Base-by-base conservation (phyloP, 768 basidiomycete genomes). In the Agaricus subrufescens region DNA sequence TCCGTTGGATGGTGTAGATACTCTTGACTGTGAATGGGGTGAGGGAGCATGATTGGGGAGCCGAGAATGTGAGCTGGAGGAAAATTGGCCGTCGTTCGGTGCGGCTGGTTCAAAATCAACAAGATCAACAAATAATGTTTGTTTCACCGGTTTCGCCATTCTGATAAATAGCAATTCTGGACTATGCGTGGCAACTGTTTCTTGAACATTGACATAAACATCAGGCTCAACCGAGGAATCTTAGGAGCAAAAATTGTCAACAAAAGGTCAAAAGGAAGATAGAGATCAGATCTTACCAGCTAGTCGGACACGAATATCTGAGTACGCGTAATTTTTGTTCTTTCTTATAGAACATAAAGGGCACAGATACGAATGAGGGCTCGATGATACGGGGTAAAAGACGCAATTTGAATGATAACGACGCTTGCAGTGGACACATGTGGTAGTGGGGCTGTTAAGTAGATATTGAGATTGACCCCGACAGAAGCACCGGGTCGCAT, bases 401-500 rank as follows among this genome's bases (percentile, higher is more conserved):
- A 92, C 89, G 58, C 91, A 93, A 9, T 80, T 81, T 14, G 78
- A 79, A 62, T 93, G 91, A 61, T 91, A 92, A 14, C 75, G 69
- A 62, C 79, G 83, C 59, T 69, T 75, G 71, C 91, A 93, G 0
- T 69, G 65, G 46, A 85, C 83, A 66, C 91, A 93, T 56, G 80
- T 77, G 11, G 91, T 82, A 25, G 77, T 76, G 3, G 84, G 83
- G 63, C 83, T 85, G 58, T 78, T 73, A 52, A 84, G 70, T 29
- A 86, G 69, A 67, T 84, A 86, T 7, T 70, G 63, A 3, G 82
- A 87, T 30, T 82, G 78, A 14, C 88, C 89, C 48, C 90, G 75
- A 67, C 90, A 92, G 57, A 92, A 87, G 69, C 90, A 92, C 27
- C 89, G 81, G 27, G 89, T 91, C 31, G 82, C 81, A 63, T 92